phyloP scores from a whole-genome alignment of 2,329 filamentous ascomycete genomes.

The Sclerotinia glacialis region DNA sequence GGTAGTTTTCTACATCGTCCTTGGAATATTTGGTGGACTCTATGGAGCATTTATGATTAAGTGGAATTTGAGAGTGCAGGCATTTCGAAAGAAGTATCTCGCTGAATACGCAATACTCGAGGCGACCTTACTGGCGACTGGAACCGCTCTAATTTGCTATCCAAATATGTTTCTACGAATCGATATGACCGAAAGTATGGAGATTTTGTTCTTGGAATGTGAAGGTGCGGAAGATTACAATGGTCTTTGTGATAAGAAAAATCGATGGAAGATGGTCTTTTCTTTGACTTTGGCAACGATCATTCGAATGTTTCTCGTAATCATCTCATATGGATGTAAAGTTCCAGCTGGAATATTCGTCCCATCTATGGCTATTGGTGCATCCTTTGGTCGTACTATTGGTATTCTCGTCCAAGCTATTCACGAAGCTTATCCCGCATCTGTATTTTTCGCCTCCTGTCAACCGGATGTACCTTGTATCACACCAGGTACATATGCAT shows the following conservation, averaged over 20 bases:
- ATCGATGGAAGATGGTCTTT: conserved; percentile 73
- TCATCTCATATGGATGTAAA: conserved; percentile 96
- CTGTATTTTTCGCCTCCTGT: conserved; percentile 83
- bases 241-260: conserved; percentile 76
- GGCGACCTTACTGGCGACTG: conserved; percentile 75
- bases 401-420: conserved; percentile 90
- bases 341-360: conserved; percentile 98
- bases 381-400: conserved; percentile 89
- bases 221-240: conserved; percentile 86
- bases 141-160: conserved; percentile 91
- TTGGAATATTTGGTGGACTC: conserved; percentile 89
- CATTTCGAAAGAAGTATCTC: conserved; percentile 92
- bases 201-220: conserved; percentile 92
- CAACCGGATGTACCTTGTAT: conserved; percentile 92
- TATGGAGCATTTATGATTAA: conserved; percentile 98
- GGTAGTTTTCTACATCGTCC: conserved; percentile 82
- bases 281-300: conserved; percentile 78
- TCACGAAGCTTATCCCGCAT: conserved; percentile 77
- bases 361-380: conserved; percentile 95
- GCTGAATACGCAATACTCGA: conserved; percentile 81
- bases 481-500: conserved; percentile 94
- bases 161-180: conserved; percentile 93
- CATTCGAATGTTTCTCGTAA: conserved; percentile 78
- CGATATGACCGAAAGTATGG: conserved; percentile 99
- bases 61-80: conserved; percentile 88